These are phyloP conservation scores for Cardamine resedifolia DNA, from an alignment of 345 rosid genomes.

Conservation along the genomic window DNA sequence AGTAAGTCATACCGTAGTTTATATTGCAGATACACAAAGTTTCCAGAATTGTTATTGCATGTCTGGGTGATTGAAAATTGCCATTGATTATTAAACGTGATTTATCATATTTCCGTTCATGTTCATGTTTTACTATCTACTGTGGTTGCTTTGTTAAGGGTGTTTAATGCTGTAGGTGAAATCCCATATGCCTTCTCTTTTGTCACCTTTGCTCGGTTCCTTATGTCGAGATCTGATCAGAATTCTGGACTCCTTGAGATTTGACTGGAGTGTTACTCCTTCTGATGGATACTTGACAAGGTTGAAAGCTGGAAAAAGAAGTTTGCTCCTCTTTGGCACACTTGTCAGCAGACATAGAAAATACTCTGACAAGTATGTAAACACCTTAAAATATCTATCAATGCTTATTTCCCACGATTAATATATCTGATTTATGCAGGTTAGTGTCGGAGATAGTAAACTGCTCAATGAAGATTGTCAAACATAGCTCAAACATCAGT, in stretches of 20 bases:
- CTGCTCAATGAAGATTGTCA: conserved; percentile 61
- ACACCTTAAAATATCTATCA: conserved; percentile 1
- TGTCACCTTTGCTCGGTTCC: conserved; percentile 59
- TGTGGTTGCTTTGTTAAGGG: conserved; percentile 36
- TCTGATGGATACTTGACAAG: conserved; percentile 51
- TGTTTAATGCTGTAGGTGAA: conserved; percentile 59
- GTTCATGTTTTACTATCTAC: conserved; percentile 22
- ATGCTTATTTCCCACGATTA: conserved; percentile 4
- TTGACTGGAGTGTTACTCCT: conserved; percentile 42
- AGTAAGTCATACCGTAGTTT: conserved; percentile 47
- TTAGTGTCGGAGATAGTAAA: conserved; percentile 66
- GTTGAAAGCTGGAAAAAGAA: conserved; percentile 75
- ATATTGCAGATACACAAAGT: conserved; percentile 2
- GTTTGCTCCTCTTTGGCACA: conserved; percentile 67
- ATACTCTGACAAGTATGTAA: conserved; percentile 68
- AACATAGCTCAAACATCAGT: conserved; percentile 51
- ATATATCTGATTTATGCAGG: conserved; percentile 46
- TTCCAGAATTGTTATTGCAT: conserved; percentile 20
- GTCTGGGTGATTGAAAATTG: conserved; percentile 18
- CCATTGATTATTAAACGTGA: not conserved
- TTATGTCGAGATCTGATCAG: conserved; percentile 55
- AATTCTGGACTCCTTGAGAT: conserved; percentile 64
- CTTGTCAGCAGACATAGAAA: conserved; percentile 82
- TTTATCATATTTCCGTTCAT: conserved; percentile 11
- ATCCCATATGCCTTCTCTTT: conserved; percentile 75